Percentiles rank a stretch among this genome's conserved stretches.
These are phyloP conservation scores for Teratosphaeria zuluensis DNA, from an alignment of 2,329 filamentous ascomycete genomes.

Conservation along the genomic window DNA sequence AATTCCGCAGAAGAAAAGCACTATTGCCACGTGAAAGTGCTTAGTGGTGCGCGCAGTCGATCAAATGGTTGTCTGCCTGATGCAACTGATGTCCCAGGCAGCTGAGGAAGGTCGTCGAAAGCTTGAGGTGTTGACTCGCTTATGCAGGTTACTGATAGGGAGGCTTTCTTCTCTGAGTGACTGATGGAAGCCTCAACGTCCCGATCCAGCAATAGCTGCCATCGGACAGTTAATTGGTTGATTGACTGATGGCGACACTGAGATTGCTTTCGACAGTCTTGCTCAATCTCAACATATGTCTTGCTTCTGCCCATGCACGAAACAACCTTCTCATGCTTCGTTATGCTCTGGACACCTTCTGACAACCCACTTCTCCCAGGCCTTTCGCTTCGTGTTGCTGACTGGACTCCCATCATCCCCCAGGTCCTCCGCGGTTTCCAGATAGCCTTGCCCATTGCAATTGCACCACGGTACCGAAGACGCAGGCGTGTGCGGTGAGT, in stretches of 20 bases:
- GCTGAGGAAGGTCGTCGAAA: no score
- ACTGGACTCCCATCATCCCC: slow-evolving; percentile 41
- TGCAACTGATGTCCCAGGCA: no score
- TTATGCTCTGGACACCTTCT: slow-evolving; percentile 32
- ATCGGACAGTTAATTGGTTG: no score
- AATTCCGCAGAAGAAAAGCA: neutral
- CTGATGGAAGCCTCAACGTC: no score
- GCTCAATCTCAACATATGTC: no score
- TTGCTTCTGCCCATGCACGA: neutral
- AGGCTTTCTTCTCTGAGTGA: no score
- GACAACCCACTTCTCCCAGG: slow-evolving; percentile 48
- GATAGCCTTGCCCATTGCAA: slow-evolving; percentile 29
- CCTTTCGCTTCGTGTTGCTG: slow-evolving; percentile 41
- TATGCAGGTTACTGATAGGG: no score
- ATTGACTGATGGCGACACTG: no score
- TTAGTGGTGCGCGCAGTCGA: neutral
- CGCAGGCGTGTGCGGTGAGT: slow-evolving; percentile 34
- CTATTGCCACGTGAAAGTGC: neutral
- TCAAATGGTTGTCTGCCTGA: no score
- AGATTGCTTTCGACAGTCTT: no score
- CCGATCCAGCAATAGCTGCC: no score
- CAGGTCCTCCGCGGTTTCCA: slow-evolving; percentile 35
- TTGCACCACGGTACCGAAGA: slow-evolving; percentile 37
- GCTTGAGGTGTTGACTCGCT: no score
- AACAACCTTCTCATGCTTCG: slow-evolving; percentile 1